Base-by-base conservation (phyloP, 805 yeast genomes). In the Grigorovia humatica region DNA sequence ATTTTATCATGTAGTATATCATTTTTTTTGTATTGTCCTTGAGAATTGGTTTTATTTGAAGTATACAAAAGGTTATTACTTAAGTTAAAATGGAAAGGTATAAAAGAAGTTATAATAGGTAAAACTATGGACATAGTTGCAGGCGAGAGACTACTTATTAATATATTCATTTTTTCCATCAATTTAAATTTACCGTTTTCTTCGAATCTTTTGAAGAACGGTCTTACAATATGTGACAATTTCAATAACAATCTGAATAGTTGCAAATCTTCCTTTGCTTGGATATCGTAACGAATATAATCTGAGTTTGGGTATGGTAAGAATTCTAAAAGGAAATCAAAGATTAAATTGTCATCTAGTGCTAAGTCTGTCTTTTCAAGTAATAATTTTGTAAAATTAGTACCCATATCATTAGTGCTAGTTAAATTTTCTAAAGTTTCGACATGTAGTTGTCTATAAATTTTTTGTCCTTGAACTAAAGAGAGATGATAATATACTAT, bases 401-500 rank as follows among this genome's bases (percentile, higher is more conserved):
- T 64, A 15, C 62, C 65, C 20, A 64, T 65, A 47, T 64, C 69
- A 49, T 66, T 59, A 11, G 56, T 61, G 44, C 52, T 72, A 13
- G 83, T 76, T 49, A 91, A 71, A 1, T 73, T 60, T 48, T 77
- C 76, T 51, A 88, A 81, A 57, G 83, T 75, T 44, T 78, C 79
- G 8, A 81, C 77, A 63, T 83, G 88, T 49, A 82, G 71, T 41
- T 74, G 76, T 48, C 83, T 65, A 52, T 81, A 79, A 27, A 83
- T 62, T 42, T 75, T 75, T 59, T 88, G 96, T 4, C 93, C 89
- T 45, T 88, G 78, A 1, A 83, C 78, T 35, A 89, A 69, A 43
- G 87, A 75, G 20, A 93, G 72, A 18, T 85, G 78, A 61, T 81
- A 89, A 63, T 79, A 90, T 1, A 87, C 85, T 50, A 73, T 73